Evolutionary conservation across 2,329 filamentous ascomycete genomes (phyloP).

Genomic region (Trichophyton benhamiae): DNA sequence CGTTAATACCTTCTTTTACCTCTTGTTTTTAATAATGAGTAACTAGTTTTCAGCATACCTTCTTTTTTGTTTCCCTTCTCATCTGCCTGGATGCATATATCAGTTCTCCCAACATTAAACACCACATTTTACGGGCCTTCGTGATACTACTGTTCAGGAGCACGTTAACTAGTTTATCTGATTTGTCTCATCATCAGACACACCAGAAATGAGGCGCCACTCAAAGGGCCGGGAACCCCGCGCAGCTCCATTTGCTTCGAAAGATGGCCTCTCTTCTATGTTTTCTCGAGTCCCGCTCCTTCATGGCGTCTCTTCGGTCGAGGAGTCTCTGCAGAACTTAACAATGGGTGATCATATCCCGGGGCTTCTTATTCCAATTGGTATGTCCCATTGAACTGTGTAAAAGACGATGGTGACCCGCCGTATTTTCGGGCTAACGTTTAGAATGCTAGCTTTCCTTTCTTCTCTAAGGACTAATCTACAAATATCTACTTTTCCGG

Average conservation of each 20-base stretch:
- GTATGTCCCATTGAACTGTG: conserved; percentile 13
- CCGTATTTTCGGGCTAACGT: background rate
- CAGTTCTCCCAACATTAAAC: background rate
- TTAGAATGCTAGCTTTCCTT: conserved; percentile 55
- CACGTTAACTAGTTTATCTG: background rate
- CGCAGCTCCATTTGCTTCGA: conserved; percentile 1
- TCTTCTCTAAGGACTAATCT: conserved; percentile 71
- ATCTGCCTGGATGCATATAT: background rate
- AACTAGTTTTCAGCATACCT: background rate
- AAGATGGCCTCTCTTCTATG: conserved; percentile 9
- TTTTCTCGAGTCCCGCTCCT: conserved; percentile 10
- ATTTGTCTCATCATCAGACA: background rate
- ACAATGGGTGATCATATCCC: conserved; percentile 22
- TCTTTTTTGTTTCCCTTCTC: background rate
- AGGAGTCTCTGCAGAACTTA: conserved; percentile 10
- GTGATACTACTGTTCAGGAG: background rate
- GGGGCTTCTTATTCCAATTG: conserved; percentile 22
- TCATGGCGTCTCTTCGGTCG: background rate
- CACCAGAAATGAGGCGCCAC: conserved; percentile 8
- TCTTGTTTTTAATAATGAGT: background rate
- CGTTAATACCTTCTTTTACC: background rate
- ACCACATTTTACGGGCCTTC: background rate
- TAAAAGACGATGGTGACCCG: no score
- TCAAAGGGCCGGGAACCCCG: conserved; percentile 10
- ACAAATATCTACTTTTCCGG: conserved; percentile 43